A percentile compares a stretch with the other conserved stretches of the same genome.
These are phyloP conservation scores for Allium fistulosum DNA, from an alignment of 106 monocot genomes.

Conservation along the genomic window DNA sequence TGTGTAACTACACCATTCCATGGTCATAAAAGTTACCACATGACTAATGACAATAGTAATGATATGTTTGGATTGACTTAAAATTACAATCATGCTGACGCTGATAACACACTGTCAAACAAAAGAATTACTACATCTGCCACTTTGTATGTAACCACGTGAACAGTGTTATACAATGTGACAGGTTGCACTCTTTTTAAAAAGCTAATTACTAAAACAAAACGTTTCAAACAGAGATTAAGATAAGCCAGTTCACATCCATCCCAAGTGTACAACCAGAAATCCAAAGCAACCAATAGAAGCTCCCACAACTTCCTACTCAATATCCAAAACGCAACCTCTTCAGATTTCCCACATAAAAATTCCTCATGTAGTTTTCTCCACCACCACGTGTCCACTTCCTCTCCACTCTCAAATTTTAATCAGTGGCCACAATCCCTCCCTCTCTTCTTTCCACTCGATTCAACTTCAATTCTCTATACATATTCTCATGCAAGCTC, in stretches of 20 bases:
- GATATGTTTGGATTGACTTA: too few relatives aligned
- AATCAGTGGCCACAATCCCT: background rate
- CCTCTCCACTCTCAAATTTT: background rate
- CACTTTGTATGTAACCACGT: too few relatives aligned
- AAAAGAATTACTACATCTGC: too few relatives aligned
- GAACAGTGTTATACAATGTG: too few relatives aligned
- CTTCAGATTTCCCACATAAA: constrained; percentile 2
- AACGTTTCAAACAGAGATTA: too few relatives aligned
- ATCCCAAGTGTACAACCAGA: background rate
- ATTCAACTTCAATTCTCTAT: background rate
- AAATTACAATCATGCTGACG: too few relatives aligned
- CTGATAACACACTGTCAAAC: too few relatives aligned
- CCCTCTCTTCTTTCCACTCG: background rate
- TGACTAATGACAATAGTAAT: too few relatives aligned
- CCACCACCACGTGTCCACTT: constrained; percentile 8
- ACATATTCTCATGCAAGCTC: background rate
- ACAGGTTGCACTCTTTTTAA: too few relatives aligned
- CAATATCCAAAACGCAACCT: constrained; percentile 9
- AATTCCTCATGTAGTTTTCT: background rate
- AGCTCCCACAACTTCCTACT: background rate
- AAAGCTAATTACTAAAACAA: too few relatives aligned
- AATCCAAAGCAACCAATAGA: constrained; percentile 16
- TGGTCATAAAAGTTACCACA: too few relatives aligned
- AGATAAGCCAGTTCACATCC: background rate
- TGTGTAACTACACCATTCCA: too few relatives aligned